Conservation (phyloP, 1,284 basidiomycete genomes). For the Pascua guehoae region DNA sequence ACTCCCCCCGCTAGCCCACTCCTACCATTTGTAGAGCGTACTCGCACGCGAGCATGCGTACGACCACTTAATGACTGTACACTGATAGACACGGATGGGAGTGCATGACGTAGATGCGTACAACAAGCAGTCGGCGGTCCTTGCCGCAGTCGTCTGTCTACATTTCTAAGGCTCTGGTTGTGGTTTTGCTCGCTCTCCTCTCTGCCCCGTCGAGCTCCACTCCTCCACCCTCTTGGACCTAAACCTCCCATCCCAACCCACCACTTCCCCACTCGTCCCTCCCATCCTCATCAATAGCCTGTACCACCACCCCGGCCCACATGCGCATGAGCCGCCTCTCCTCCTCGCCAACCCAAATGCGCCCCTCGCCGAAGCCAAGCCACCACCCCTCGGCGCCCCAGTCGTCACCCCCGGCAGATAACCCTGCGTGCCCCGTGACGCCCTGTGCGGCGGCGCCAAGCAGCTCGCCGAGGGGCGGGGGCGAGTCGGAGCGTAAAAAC, state of each 20-base stretch:
- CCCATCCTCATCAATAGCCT: slow-evolving; percentile 33
- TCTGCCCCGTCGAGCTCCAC: too few relatives aligned
- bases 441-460: slow-evolving; percentile 4
- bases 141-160: too few relatives aligned
- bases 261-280: slow-evolving; percentile 35
- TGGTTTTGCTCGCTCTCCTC: too few relatives aligned
- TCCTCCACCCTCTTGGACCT: too few relatives aligned
- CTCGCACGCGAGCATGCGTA: too few relatives aligned
- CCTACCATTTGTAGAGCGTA: too few relatives aligned
- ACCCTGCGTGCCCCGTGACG: background rate
- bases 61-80: too few relatives aligned
- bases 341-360: slow-evolving; percentile 41
- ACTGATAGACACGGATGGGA: too few relatives aligned
- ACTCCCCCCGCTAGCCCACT: too few relatives aligned
- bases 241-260: slow-evolving; percentile 35
- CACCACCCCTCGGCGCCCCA: slow-evolving; percentile 33
- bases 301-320: slow-evolving; percentile 34
- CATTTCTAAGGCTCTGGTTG: too few relatives aligned
- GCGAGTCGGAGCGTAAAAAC: slow-evolving; percentile 27
- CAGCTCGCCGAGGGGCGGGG: slow-evolving; percentile 38
- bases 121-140: too few relatives aligned
- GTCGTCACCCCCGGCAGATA: slow-evolving; percentile 6
- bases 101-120: too few relatives aligned
- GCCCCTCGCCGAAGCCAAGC: slow-evolving; percentile 22
- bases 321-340: slow-evolving; percentile 36